phyloP scores from a whole-genome alignment of 805 yeast species.

The Clavispora vitiphila region DNA sequence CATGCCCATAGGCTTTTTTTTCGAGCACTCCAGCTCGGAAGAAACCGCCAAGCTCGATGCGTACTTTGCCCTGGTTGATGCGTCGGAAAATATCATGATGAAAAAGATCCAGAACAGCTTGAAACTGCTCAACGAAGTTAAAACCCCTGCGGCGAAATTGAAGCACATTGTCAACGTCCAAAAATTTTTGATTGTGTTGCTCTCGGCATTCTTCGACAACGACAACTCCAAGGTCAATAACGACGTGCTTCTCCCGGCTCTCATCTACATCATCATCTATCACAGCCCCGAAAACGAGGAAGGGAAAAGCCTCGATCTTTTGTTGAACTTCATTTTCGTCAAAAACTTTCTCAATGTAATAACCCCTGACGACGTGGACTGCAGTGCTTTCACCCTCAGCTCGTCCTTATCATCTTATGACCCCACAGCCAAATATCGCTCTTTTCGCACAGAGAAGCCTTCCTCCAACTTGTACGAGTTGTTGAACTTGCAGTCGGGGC shows the following conservation, averaged over 20 bases:
- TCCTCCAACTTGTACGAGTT: conserved; percentile 24
- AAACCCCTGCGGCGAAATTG: conserved; percentile 33
- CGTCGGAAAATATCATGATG: conserved; percentile 9
- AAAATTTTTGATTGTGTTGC: conserved; percentile 21
- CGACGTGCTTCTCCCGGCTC: conserved; percentile 36
- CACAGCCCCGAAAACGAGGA: conserved; percentile 17
- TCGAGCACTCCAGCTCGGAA: conserved; percentile 18
- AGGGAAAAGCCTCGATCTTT: conserved; percentile 20
- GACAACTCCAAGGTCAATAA: conserved; percentile 25
- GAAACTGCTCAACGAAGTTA: conserved; percentile 13
- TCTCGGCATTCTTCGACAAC: conserved; percentile 14
- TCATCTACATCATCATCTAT: conserved; percentile 32
- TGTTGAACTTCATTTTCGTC: conserved; percentile 33
- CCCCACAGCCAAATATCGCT: conserved; percentile 11
- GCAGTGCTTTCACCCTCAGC: conserved; percentile 8
- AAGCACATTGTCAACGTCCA: conserved; percentile 27
- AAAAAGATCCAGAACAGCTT: conserved; percentile 16
- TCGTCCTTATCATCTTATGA: conserved; percentile 10
- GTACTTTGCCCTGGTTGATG: conserved; percentile 9
- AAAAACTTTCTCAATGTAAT: conserved; percentile 30
- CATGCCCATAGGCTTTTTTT: conserved; percentile 26
- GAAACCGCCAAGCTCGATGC: conserved; percentile 7
- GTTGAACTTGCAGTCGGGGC: conserved; percentile 20
- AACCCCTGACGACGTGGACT: conserved; percentile 25
- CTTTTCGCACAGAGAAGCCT: conserved; percentile 5